A percentile compares a stretch with the other conserved stretches of the same genome.
Conservation (phyloP, 73 alveolate genomes). For the Stentor coeruleus region DNA sequence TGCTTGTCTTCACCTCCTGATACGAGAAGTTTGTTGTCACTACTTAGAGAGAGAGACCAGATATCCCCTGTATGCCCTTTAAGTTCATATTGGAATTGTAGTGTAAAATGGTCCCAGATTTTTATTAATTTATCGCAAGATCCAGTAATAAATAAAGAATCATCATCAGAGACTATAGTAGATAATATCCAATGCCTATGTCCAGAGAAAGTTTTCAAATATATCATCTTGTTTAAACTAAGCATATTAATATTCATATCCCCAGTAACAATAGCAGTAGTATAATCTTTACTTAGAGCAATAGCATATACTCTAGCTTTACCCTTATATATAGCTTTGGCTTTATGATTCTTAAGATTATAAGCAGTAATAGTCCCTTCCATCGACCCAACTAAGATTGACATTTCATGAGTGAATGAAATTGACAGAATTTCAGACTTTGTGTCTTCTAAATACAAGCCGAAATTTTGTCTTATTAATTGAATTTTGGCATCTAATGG, state of each 20-base stretch:
- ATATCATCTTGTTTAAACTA: background rate
- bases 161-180: background rate
- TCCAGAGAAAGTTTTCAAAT: background rate
- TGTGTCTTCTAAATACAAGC: background rate
- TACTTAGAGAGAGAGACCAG: background rate
- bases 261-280: background rate
- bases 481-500: background rate
- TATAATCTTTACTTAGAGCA: background rate
- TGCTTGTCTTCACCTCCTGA: conserved; percentile 8
- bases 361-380: background rate
- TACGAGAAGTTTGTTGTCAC: background rate
- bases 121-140: background rate
- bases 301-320: background rate
- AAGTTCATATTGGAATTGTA: background rate
- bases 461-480: background rate
- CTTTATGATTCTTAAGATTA: background rate
- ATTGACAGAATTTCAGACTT: background rate
- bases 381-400: background rate
- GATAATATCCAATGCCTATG: background rate
- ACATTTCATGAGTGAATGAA: background rate
- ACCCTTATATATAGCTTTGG: background rate
- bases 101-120: background rate
- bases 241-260: background rate
- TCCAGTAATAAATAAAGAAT: background rate
- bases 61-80: background rate